Percentiles rank a stretch among this genome's conserved stretches.
Evolutionary conservation across 202 grass and related monocot genomes (phyloP).

Genomic region (Zoysia matrella): DNA sequence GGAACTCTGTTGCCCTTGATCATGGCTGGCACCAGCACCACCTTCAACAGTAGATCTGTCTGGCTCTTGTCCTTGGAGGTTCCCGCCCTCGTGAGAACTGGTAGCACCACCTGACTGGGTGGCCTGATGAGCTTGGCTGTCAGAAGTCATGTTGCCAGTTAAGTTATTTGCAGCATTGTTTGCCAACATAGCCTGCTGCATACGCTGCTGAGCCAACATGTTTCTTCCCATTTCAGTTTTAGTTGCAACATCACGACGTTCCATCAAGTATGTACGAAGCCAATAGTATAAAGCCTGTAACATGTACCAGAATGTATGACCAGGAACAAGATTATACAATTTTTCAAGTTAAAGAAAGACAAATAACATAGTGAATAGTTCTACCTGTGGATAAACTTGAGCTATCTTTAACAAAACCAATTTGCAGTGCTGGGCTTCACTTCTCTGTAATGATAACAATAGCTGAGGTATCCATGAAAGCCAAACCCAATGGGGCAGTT

Average conservation of each 20-base stretch:
- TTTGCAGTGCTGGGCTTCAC: slow-evolving; percentile 94
- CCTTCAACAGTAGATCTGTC: slow-evolving; percentile 73
- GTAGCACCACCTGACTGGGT: slow-evolving; percentile 57
- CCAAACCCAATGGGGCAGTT: slow-evolving; percentile 98
- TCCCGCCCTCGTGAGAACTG: slow-evolving; percentile 77
- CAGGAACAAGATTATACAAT: slow-evolving; percentile 22
- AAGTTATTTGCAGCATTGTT: slow-evolving; percentile 65
- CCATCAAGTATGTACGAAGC: slow-evolving; percentile 98
- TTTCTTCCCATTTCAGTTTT: slow-evolving; percentile 94
- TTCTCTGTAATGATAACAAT: slow-evolving; percentile 90
- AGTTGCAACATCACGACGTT: slow-evolving; percentile 91
- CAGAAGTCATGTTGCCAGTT: slow-evolving; percentile 48
- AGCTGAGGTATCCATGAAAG: slow-evolving; percentile 99
- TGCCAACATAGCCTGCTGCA: slow-evolving; percentile 89
- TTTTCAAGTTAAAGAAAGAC: slow-evolving; percentile 24
- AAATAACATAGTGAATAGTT: slow-evolving; percentile 32
- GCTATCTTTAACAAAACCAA: slow-evolving; percentile 97
- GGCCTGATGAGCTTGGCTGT: slow-evolving; percentile 67
- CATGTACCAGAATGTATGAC: slow-evolving; percentile 33
- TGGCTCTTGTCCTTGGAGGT: slow-evolving; percentile 78
- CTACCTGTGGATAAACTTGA: slow-evolving; percentile 97
- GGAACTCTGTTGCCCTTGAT: slow-evolving; percentile 75
- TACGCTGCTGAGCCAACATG: slow-evolving; percentile 83
- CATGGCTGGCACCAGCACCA: slow-evolving; percentile 58
- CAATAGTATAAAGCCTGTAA: slow-evolving; percentile 98